Base-by-base conservation (phyloP, 1,284 basidiomycete genomes). In the Puccinia brachypodii region DNA sequence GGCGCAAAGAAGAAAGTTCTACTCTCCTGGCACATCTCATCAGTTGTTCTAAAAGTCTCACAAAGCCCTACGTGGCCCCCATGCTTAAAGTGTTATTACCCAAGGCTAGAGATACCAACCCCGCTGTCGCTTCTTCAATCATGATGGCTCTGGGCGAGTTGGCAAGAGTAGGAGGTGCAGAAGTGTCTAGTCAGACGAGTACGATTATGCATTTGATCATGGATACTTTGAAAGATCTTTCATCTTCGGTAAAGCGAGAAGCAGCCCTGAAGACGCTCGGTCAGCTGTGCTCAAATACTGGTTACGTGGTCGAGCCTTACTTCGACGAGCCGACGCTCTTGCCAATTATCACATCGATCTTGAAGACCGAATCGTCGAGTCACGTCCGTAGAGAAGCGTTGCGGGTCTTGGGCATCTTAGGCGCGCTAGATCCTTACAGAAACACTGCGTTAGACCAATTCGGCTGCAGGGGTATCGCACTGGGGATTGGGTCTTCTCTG, bases 1-100 rank as follows among this genome's bases (percentile, higher is more conserved):
- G 95, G 77, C 89, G 89, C 83, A 90, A 90, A 82, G 97, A 99
- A 87, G 95, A 98, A 84, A 95, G 94, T 84, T 95, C 95, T 3
- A 92, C 92, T 53, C 89, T 98, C 0, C 89, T 98, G 73, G 95
- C 93, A 7, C 89, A 95, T 0, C 90, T 98, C 11, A 93, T 97
- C 83, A 91, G 92, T 82, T 94, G 95, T 0, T 97, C 96, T 0
- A 93, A 96, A 84, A 91, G 94, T 40, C 91, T 99, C 11, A 97
- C 99, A 87, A 96, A 96, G 86, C 95, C 95, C 19, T 99, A 99
- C 86, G 95, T 95, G 0, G 90, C 96, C n/a, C 94, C 96, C 0
- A 97, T 99, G 89, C 90, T 99, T 16, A 91, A 92, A 47, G 95
- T 96, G 0, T 90, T 99, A 4, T 89, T 99, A 13, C 92, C 92